Evolutionary conservation across 805 yeast species (phyloP).

Genomic region (Blastobotrys attinorum): DNA sequence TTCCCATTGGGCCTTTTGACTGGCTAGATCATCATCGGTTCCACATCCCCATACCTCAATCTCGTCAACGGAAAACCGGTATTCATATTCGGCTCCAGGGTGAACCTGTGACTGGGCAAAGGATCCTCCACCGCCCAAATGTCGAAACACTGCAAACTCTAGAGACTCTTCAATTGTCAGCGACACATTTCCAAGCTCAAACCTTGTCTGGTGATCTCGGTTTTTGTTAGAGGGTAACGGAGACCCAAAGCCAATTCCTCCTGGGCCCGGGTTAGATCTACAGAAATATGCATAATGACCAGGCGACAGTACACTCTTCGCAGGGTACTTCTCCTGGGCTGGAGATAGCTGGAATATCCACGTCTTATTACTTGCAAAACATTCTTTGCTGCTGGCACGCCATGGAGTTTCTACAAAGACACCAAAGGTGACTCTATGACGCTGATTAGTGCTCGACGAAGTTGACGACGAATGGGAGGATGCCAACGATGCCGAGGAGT

Average conservation of each 20-base stretch:
- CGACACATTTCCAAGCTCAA: slow-evolving; percentile 68
- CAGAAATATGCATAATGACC: slow-evolving; percentile 48
- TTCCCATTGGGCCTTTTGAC: slow-evolving; percentile 72
- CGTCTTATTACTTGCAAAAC: slow-evolving; percentile 58
- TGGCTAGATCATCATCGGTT: slow-evolving; percentile 63
- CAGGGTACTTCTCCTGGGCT: slow-evolving; percentile 45
- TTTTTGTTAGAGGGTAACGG: slow-evolving; percentile 45
- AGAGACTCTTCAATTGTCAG: slow-evolving; percentile 68
- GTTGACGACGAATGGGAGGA: no score
- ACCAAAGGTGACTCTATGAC: slow-evolving; percentile 49
- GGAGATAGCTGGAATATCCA: slow-evolving; percentile 65
- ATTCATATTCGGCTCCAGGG: slow-evolving; percentile 43
- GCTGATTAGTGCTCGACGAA: no score
- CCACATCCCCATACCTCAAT: slow-evolving; percentile 94
- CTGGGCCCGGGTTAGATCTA: slow-evolving; percentile 46
- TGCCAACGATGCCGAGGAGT: not conserved
- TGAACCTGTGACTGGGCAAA: slow-evolving; percentile 28
- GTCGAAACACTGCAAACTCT: slow-evolving; percentile 76
- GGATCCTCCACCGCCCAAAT: slow-evolving; percentile 49
- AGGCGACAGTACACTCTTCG: slow-evolving; percentile 24
- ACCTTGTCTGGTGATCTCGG: slow-evolving; percentile 4
- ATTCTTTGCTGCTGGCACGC: slow-evolving; percentile 61
- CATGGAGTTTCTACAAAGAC: slow-evolving; percentile 66
- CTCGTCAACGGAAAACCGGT: slow-evolving; percentile 60
- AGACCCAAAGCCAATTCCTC: slow-evolving; percentile 79